Base-by-base conservation (phyloP, 306 rosid genomes). In the Vicia sativa region DNA sequence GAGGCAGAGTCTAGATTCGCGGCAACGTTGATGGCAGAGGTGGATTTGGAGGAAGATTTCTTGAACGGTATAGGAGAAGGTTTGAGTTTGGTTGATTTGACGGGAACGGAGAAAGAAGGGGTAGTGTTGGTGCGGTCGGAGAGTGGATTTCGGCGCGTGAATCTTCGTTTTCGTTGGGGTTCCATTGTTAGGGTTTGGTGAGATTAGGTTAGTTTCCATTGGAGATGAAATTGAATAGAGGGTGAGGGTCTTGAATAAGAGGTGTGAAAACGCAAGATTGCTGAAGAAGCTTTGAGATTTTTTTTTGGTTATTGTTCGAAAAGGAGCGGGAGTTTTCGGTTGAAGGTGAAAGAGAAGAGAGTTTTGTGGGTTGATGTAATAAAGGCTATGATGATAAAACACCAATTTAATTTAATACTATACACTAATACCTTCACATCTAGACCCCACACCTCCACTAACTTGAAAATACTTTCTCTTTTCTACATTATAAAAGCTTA, bases 111-210 rank as follows among this genome's bases (percentile, higher is more conserved):
- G 50, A 84, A 66, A 5, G 83, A 29, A 2, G 78, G 76, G 3
- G 74, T 6, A 21, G 82, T 71, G 80, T 88, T 91, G 79, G 91
- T 80, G 75, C 86, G 54, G 42, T 91, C 91, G 9, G 91, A 74
- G 71, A 91, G 89, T 15, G 93, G 87, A 28, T 78, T 78, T 75
- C 89, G 80, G 37, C 67, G 76, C 16, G 59, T 46, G 15, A 46
- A 72, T 9, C 48, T 75, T 55, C 67, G 62, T 58, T 50, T 73
- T 58, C 14, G 31, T 3, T 57, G 18, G 41, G 80, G 55, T 88
- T 88, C 85, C 90, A 86, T 84, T 68, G 71, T 55, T 44, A 34
- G 66, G 63, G 70, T 34, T 62, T 35, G 11, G 25, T 2, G 18
- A 7, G 14, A 13, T 43, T 46, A 46, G 21, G 21, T 14, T 46